Evolutionary conservation across 192 early-diverging fungal species (phyloP).

Genomic region (Coemansia sp.): DNA sequence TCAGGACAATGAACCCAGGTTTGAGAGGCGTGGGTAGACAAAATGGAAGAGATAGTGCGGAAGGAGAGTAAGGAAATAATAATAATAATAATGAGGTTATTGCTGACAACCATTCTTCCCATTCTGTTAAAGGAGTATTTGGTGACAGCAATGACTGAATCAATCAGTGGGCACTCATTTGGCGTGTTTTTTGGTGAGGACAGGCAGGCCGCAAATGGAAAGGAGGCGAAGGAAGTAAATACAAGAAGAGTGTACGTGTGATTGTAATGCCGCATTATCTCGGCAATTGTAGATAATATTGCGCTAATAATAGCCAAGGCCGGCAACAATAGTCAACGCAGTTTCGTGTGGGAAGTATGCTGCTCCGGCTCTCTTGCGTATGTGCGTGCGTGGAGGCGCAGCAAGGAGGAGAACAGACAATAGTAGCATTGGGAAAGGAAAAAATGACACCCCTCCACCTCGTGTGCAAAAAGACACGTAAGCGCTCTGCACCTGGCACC

Average conservation of each 20-base stretch:
- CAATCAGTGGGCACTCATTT: not conserved
- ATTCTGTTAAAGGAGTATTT: not conserved
- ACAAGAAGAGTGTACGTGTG: not conserved
- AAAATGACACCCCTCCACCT: not conserved
- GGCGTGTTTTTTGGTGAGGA: constrained; percentile 3
- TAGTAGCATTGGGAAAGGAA: not conserved
- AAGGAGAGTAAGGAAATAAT: not conserved
- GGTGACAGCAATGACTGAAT: constrained; percentile 8
- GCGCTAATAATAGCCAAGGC: constrained; percentile 22
- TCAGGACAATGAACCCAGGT: not conserved
- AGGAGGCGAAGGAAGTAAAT: not conserved
- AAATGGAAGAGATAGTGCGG: not conserved
- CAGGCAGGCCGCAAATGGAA: constrained; percentile 2
- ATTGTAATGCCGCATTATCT: constrained; percentile 20
- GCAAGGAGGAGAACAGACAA: not conserved
- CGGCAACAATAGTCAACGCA: constrained; percentile 21
- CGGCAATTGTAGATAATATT: constrained; percentile 32
- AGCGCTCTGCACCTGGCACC: constrained; percentile 3
- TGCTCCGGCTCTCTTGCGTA: constrained; percentile 2
- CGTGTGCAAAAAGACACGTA: constrained; percentile 2
- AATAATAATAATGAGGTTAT: constrained; percentile 1
- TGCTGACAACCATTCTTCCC: not conserved
- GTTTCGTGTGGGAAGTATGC: constrained; percentile 7
- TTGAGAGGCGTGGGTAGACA: not conserved
- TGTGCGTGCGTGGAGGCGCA: constrained; percentile 4